phyloP scores from a whole-genome alignment of 306 rosid genomes.

The Begonia loranthoides region DNA sequence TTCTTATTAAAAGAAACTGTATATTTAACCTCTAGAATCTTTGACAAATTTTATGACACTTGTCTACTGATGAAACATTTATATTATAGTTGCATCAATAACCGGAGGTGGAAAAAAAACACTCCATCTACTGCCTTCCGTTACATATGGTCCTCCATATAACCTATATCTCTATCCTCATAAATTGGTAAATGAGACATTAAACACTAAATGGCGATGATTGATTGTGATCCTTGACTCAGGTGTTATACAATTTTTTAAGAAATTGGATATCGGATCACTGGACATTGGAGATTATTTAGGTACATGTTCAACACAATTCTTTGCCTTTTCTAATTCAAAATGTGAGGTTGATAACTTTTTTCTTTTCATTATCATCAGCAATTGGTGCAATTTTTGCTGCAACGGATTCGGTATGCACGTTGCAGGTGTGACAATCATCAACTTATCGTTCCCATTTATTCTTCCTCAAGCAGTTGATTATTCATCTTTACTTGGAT shows the following conservation, averaged over 20 bases:
- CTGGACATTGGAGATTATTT: constrained; percentile 65
- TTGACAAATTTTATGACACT: no score
- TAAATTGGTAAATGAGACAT: no score
- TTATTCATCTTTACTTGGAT: constrained; percentile 11
- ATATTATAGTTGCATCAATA: no score
- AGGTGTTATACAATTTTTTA: constrained; percentile 58
- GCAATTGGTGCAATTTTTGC: constrained; percentile 84
- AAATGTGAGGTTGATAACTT: constrained; percentile 7
- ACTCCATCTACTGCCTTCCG: no score
- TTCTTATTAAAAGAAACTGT: no score
- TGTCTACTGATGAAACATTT: no score
- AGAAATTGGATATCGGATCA: constrained; percentile 53
- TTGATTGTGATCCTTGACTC: constrained; percentile 23
- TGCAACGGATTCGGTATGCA: constrained; percentile 83
- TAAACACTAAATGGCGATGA: no score
- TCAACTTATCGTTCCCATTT: neutral
- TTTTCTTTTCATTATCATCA: constrained; percentile 25
- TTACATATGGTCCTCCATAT: no score
- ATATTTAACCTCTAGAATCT: no score
- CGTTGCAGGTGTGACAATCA: constrained; percentile 60
- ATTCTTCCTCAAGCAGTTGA: constrained; percentile 7
- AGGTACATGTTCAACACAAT: constrained; percentile 30
- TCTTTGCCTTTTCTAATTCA: neutral
- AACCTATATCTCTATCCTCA: no score
- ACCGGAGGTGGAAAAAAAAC: no score